A percentile compares a stretch with the other conserved stretches of the same genome.
Conservation (phyloP, 1,284 basidiomycete genomes). For the Ceratobasidium papillatum region DNA sequence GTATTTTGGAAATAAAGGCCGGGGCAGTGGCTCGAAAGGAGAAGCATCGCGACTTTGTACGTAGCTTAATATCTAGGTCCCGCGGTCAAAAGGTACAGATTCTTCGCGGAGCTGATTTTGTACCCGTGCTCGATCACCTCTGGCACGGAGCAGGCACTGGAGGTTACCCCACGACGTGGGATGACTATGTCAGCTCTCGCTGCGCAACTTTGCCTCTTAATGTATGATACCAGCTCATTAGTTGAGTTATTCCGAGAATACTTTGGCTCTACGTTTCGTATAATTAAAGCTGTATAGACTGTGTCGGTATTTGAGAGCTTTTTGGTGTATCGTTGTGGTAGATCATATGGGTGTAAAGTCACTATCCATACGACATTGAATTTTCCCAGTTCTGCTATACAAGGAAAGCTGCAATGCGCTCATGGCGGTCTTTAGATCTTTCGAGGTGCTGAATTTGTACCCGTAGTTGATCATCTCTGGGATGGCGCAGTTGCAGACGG, state of each 20-base stretch:
- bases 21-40: constrained; percentile 24
- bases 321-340: too few species aligned
- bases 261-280: neutral
- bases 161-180: constrained; percentile 13
- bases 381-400: too few species aligned
- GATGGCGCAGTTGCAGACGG: constrained; percentile 3
- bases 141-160: constrained; percentile 12
- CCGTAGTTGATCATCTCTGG: constrained; percentile 24
- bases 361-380: too few species aligned
- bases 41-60: constrained; percentile 20
- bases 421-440: too few species aligned
- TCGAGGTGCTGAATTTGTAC: constrained; percentile 7
- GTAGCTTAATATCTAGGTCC: constrained; percentile 1
- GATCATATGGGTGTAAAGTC: neutral
- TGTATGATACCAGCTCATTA: neutral
- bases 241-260: neutral
- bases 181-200: constrained; percentile 18
- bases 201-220: neutral
- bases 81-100: neutral
- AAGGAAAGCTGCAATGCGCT: too few species aligned
- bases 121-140: constrained; percentile 23
- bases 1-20: neutral
- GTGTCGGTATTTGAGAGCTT: too few species aligned
- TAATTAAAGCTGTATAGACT: neutral
- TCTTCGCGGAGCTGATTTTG: constrained; percentile 25